Evolutionary conservation across 257 asterid species (phyloP).

Genomic region (Lithospermum erythrorhizon): DNA sequence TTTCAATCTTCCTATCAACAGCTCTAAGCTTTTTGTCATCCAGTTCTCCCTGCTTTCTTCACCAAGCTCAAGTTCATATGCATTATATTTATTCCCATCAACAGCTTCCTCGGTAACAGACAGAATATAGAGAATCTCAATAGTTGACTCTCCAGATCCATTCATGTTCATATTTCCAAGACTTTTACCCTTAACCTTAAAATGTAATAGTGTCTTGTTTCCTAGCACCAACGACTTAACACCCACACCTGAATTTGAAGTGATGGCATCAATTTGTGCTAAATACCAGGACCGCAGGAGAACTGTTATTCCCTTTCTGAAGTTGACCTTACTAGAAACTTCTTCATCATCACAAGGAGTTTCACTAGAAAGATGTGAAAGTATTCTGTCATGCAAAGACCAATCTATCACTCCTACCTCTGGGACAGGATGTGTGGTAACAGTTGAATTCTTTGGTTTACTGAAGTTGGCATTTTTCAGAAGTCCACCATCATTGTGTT

Average conservation of each 20-base stretch:
- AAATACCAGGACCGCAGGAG: constrained; percentile 60
- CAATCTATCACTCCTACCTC: constrained; percentile 54
- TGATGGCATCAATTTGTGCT: constrained; percentile 51
- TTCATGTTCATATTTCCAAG: constrained; percentile 29
- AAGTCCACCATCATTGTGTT: constrained; percentile 29
- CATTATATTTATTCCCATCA: constrained; percentile 26
- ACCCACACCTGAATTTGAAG: constrained; percentile 36
- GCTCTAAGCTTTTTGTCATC: constrained; percentile 34
- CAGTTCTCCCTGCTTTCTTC: constrained; percentile 23
- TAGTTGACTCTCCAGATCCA: constrained; percentile 41
- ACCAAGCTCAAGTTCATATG: constrained; percentile 55
- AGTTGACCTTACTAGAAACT: constrained; percentile 22
- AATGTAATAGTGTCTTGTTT: constrained; percentile 58
- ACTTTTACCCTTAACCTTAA: constrained; percentile 33
- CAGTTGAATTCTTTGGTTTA: constrained; percentile 23
- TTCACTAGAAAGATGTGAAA: constrained; percentile 39
- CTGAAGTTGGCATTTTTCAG: constrained; percentile 26
- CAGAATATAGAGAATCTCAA: constrained; percentile 56
- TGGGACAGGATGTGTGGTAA: constrained; percentile 28
- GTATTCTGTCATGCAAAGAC: constrained; percentile 61
- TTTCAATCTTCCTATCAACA: constrained; percentile 51
- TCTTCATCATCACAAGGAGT: constrained; percentile 31
- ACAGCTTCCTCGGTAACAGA: constrained; percentile 48
- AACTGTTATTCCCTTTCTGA: constrained; percentile 37
- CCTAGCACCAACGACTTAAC: constrained; percentile 60